Base-by-base conservation (phyloP, 495 filamentous ascomycete genomes). In the Oidiodendron maius region DNA sequence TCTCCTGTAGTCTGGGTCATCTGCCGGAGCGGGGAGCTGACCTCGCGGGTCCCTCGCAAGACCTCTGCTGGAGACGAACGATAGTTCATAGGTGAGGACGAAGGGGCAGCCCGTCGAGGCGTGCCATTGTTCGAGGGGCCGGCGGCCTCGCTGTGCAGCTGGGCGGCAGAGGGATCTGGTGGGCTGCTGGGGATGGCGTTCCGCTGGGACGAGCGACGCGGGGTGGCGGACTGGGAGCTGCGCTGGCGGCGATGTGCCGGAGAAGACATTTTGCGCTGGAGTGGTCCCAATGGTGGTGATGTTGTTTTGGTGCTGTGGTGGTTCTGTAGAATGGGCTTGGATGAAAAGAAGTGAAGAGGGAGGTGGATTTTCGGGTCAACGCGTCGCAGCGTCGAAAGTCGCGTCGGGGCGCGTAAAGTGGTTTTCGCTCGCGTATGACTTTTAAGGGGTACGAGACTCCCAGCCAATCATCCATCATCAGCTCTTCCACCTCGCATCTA, bases 41-140 rank as follows among this genome's bases (percentile, higher is more conserved):
- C 58, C 64, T 71, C 42, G 67, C 75, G 56, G 71, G 75, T 52
- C 11, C 18, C 32, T 34, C 56, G 40, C 17, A 52, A 52, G 20
- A 52, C 47, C 36, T 55, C 54, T 10, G 69, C 74, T 3, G 89
- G 84, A 12, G 89, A 90, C 1, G 89, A 93, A 48, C 82, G 81
- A 63, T 82, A 93, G 63, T 88, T 86, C 49, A 94, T 75, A 22
- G 90, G 90, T 21, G 89, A 95, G 2, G 89, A 93, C 2, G 82
- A 82, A 23, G 72, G 62, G 0, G 52, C 37, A 36, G 52, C 44
- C 25, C 63, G 57, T 66, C 71, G 49, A 63, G 72, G 34, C 57
- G 50, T 55, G 61, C 64, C 42, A 58, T 70, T 51, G 5, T 20
- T 20, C 11, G 30, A 50, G 62, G 75, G 68, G 56, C 76, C 61